phyloP scores from a whole-genome alignment of 2,329 filamentous ascomycete genomes.

The Colletotrichum gigasporum region DNA sequence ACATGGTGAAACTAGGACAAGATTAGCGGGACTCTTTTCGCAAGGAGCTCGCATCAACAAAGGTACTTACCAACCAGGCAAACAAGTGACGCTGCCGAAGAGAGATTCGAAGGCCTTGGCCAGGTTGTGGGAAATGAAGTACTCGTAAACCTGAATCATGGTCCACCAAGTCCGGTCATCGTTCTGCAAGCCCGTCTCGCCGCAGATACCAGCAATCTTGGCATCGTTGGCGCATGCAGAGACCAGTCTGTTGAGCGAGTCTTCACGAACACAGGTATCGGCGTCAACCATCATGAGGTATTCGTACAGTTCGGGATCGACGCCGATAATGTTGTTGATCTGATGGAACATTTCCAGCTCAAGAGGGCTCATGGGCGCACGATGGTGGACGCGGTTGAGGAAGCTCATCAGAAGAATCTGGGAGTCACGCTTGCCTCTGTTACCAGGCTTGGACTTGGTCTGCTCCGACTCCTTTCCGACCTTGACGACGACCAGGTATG shows the following conservation, averaged over 20 bases:
- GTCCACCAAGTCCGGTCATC: constrained; percentile 97
- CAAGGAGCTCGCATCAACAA: neutral
- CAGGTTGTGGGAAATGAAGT: constrained; percentile 98
- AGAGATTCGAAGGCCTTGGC: constrained; percentile 97
- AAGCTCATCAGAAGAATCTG: constrained; percentile 97
- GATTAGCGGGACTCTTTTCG: constrained; percentile 44
- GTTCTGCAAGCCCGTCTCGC: constrained; percentile 95
- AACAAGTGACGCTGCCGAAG: constrained; percentile 97
- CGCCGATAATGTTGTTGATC: constrained; percentile 98
- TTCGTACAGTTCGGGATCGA: constrained; percentile 96
- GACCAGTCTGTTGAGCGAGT: constrained; percentile 91
- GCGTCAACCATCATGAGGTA: constrained; percentile 98
- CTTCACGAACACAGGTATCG: constrained; percentile 92
- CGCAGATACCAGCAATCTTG: constrained; percentile 97
- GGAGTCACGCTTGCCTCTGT: constrained; percentile 97
- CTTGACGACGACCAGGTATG: constrained; percentile 95
- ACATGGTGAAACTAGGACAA: constrained; percentile 90
- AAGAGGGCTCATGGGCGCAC: constrained; percentile 91
- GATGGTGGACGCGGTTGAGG: constrained; percentile 96
- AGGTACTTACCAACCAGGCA: constrained; percentile 91
- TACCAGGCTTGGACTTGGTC: constrained; percentile 89
- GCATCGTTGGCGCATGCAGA: constrained; percentile 92
- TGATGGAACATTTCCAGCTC: constrained; percentile 99
- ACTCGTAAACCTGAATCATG: constrained; percentile 99
- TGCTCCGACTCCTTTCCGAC: constrained; percentile 97